Evolutionary conservation across 2,329 filamentous ascomycete genomes (phyloP).

Genomic region (Plectosphaerella cucumerina): DNA sequence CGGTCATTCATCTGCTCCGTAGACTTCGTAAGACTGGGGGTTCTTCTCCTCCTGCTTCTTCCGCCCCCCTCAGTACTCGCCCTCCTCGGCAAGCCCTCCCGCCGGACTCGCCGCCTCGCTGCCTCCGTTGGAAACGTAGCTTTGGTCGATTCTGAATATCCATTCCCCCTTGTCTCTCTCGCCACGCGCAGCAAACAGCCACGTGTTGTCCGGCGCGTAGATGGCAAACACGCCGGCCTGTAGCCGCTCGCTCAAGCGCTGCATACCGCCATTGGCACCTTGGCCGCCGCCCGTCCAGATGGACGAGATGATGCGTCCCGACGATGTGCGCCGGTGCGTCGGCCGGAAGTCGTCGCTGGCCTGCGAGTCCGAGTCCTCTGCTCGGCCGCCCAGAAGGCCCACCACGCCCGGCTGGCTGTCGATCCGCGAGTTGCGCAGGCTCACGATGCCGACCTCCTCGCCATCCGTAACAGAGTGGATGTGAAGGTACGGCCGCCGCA

Average conservation of each 20-base stretch:
- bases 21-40: background rate
- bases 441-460: constrained; percentile 86
- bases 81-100: constrained; percentile 5
- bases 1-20: background rate
- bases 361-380: constrained; percentile 25
- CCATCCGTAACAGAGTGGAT: constrained; percentile 81
- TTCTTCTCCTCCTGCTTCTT: background rate
- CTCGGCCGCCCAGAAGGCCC: constrained; percentile 59
- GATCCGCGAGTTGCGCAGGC: constrained; percentile 82
- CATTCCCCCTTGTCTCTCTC: constrained; percentile 95
- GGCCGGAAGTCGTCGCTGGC: constrained; percentile 34
- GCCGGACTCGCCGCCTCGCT: constrained; percentile 34
- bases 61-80: constrained; percentile 2
- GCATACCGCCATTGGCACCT: constrained; percentile 34
- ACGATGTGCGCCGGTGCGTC: constrained; percentile 44
- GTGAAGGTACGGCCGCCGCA: constrained; percentile 87
- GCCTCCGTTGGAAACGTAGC: constrained; percentile 48
- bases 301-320: constrained; percentile 49
- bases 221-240: constrained; percentile 83
- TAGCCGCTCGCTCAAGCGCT: constrained; percentile 52
- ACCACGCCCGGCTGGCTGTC: constrained; percentile 89
- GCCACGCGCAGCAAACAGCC: constrained; percentile 84
- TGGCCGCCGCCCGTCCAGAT: constrained; percentile 45
- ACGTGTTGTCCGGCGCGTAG: constrained; percentile 92
- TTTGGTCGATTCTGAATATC: constrained; percentile 93